Evolutionary conservation across 2,329 filamentous ascomycete genomes (phyloP), one percentile per base, ranked within the genome.

Genomic region (Zarea fungicola): DNA sequence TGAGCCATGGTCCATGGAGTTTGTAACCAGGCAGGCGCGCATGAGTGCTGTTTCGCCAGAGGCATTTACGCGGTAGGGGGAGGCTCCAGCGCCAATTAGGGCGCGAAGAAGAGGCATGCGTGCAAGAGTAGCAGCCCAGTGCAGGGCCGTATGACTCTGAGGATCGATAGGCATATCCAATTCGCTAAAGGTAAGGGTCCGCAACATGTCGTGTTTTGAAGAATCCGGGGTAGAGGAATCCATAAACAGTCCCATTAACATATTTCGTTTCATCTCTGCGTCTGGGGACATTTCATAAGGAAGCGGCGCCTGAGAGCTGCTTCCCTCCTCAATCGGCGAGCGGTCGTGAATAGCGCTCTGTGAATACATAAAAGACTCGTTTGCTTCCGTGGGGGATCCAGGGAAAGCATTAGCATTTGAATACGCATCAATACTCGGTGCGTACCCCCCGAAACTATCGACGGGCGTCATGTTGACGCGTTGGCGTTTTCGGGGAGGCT

Each of bases 111-210:
- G 75, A 1, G 87, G 80, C 63, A 95, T 85, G 14, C 92, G 85
- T 3, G 90, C 90, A 40, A 99, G 75, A 5, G 93, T 96, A 5
- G 93, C 90, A 3, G 93, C 93, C 93, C 93, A 99, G 62, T 97
- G 92, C 34, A 99, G 74, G 3, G 91, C 91, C 16, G 90, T 97
- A 61, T 97, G 89, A 29, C 84, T 84, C 51, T 89, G 89, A 22
- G 85, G 79, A 61, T 99, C 93, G 50, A 99, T 89, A 2, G 93
- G 92, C 64, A 93, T 85, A 61, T 99, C 93, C 19, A 97, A 78
- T 56, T 99, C 92, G 32, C 84, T 73, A 0, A 88, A 82, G 1
- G 83, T 85, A 49, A 96, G 76, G 9, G 83, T 83, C 41, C 83
- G 76, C 32, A 99, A 80, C 32, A 87, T 85, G 10, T 90, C 86